Conservation (phyloP, 139 green algal genomes). For the Pycnococcus provasolii region DNA sequence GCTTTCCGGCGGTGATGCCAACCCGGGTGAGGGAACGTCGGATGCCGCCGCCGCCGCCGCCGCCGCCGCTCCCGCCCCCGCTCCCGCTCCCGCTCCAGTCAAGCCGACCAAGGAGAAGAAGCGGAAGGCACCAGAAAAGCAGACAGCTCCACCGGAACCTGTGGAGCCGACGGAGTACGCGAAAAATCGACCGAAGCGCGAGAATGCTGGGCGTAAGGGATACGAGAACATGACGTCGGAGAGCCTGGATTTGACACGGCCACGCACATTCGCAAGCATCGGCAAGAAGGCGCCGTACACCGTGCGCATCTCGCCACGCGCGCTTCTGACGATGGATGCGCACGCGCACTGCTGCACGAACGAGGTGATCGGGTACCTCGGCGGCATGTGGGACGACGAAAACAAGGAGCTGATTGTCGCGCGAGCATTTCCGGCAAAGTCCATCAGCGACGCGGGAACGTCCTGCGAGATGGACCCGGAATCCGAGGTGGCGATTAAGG, state of each 20-base stretch:
- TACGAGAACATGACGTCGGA: not conserved
- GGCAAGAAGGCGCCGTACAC: constrained; percentile 9
- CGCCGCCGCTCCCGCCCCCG: not conserved
- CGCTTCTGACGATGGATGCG: constrained; percentile 14
- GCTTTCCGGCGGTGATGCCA: no score
- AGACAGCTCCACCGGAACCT: not conserved
- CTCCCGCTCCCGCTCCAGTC: not conserved
- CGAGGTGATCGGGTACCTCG: constrained; percentile 28
- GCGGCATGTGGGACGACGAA: constrained; percentile 13
- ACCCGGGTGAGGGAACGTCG: constrained; percentile 26
- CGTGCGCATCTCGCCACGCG: not conserved
- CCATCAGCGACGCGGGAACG: not conserved
- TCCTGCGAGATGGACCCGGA: constrained; percentile 52
- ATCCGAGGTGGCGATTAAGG: constrained; percentile 47
- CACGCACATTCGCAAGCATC: not conserved
- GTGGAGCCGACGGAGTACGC: constrained; percentile 28
- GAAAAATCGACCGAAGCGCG: constrained; percentile 6
- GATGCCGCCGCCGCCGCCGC: not conserved
- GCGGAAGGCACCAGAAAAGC: no score
- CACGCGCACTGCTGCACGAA: constrained; percentile 21
- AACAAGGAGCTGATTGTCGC: constrained; percentile 1
- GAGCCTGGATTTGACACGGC: not conserved
- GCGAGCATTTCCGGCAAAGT: not conserved
- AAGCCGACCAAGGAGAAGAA: no score
- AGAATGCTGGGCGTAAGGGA: not conserved